phyloP scores from a whole-genome alignment of 2,329 filamentous ascomycete genomes.

The Penicillium sp. region DNA sequence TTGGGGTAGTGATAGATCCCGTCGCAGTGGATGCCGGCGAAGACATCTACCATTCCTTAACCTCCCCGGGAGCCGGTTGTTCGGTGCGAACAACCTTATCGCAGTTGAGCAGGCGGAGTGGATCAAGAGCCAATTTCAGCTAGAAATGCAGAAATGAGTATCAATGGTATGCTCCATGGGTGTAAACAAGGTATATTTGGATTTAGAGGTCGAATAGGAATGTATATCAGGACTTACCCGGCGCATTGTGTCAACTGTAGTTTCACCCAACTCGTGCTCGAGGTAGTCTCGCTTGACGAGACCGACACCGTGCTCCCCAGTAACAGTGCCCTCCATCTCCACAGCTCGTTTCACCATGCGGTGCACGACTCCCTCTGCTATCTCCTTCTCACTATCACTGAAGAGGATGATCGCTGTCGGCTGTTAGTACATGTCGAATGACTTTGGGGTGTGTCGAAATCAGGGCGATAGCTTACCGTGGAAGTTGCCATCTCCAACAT shows the following conservation, averaged over 20 bases:
- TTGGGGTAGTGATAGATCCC: background rate
- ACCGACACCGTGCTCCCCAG: conserved; percentile 70
- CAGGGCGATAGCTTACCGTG: conserved; percentile 50
- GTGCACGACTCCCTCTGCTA: conserved; percentile 61
- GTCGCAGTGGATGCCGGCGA: background rate
- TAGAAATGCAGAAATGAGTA: conserved; percentile 25
- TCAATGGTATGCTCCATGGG: conserved; percentile 16
- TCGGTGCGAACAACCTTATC: conserved; percentile 64
- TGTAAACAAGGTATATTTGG: background rate
- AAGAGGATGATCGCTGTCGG: conserved; percentile 60
- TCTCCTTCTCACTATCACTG: conserved; percentile 55
- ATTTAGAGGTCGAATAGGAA: background rate
- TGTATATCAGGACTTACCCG: conserved; percentile 46
- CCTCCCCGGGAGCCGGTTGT: conserved; percentile 49
- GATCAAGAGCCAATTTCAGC: conserved; percentile 65
- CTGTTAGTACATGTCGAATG: background rate
- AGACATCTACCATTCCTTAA: conserved; percentile 45
- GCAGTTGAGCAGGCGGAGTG: conserved; percentile 63
- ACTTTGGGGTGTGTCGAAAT: background rate
- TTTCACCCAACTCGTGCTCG: conserved; percentile 59
- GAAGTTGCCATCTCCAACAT: conserved; percentile 74
- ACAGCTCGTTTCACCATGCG: conserved; percentile 68
- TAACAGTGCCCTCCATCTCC: conserved; percentile 69
- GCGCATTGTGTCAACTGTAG: conserved; percentile 64
- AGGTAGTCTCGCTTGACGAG: conserved; percentile 67